These are phyloP conservation scores for Xylariaceae sp. DNA, from an alignment of 2,329 filamentous ascomycete species.

Conservation along the genomic window DNA sequence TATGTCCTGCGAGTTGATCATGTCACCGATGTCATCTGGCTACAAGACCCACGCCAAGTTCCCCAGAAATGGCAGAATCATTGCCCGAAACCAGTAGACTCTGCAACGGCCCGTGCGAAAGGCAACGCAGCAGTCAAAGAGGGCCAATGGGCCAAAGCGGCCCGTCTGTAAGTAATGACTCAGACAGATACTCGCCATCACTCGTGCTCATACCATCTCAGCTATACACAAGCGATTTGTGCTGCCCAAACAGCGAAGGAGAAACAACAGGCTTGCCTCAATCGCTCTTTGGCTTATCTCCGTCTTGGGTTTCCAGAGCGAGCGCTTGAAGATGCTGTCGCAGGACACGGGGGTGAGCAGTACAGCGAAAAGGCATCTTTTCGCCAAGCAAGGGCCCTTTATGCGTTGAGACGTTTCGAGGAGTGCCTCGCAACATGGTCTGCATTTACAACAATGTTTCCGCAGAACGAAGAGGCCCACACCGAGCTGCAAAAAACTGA, in stretches of 20 bases:
- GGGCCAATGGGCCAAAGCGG: conserved; percentile 29
- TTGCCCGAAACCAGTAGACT: conserved; percentile 9
- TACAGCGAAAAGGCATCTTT: conserved; percentile 43
- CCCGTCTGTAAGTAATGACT: conserved; percentile 30
- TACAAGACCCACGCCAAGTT: conserved; percentile 38
- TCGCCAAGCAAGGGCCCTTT: conserved; percentile 44
- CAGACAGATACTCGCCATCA: neutral
- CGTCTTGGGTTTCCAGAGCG: conserved; percentile 27
- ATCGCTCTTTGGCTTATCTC: conserved; percentile 37
- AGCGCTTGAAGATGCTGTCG: conserved; percentile 31
- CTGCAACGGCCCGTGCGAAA: conserved; percentile 21
- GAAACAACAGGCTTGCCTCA: conserved; percentile 32
- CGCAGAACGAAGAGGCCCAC: conserved; percentile 33
- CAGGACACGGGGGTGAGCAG: conserved; percentile 8
- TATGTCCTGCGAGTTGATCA: conserved; percentile 53
- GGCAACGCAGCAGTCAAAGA: conserved; percentile 36
- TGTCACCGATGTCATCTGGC: conserved; percentile 44
- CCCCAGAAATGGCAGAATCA: conserved; percentile 36
- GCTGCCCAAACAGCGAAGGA: conserved; percentile 36
- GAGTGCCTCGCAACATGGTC: conserved; percentile 36
- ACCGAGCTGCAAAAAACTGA: conserved; percentile 30
- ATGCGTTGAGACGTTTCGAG: conserved; percentile 39
- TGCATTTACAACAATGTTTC: conserved; percentile 32
- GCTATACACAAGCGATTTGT: conserved; percentile 38
- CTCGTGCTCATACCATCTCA: conserved; percentile 13